These are phyloP conservation scores for Penicillium sp. DNA, from an alignment of 2,329 filamentous ascomycete genomes.

Conservation along the genomic window DNA sequence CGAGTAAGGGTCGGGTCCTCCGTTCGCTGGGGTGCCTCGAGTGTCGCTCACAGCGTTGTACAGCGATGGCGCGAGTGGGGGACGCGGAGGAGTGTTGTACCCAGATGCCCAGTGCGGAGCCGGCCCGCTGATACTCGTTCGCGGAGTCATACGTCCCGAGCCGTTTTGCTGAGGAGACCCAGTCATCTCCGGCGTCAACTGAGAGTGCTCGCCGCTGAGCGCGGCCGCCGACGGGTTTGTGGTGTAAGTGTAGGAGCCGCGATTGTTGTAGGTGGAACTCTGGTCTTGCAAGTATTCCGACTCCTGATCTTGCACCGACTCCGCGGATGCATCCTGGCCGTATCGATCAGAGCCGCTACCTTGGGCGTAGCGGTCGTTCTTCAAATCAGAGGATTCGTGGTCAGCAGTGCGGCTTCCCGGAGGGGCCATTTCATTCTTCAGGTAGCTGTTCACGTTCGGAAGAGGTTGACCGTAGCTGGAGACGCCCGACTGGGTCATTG, in stretches of 20 bases:
- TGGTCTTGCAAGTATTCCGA: conserved; percentile 83
- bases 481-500: conserved; percentile 58
- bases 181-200: conserved; percentile 75
- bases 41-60: conserved; percentile 88
- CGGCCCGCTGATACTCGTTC: conserved; percentile 64
- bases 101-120: conserved; percentile 69
- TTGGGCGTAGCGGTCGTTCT: conserved; percentile 61
- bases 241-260: conserved; percentile 70
- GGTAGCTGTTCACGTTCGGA: conserved; percentile 53
- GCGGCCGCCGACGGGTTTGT: conserved; percentile 59
- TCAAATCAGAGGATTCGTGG: conserved; percentile 59
- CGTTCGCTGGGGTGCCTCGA: conserved; percentile 58
- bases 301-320: conserved; percentile 63
- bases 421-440: conserved; percentile 85
- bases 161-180: conserved; percentile 76
- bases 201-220: conserved; percentile 65
- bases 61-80: conserved; percentile 65
- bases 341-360: conserved; percentile 55
- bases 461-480: conserved; percentile 57
- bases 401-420: conserved; percentile 59
- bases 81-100: conserved; percentile 74
- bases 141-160: conserved; percentile 78
- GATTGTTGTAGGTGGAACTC: conserved; percentile 64
- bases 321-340: conserved; percentile 56
- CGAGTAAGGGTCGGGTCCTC: conserved; percentile 64